Base-by-base conservation (phyloP, 2,329 filamentous ascomycete species). In the Colletotrichum tropicale region DNA sequence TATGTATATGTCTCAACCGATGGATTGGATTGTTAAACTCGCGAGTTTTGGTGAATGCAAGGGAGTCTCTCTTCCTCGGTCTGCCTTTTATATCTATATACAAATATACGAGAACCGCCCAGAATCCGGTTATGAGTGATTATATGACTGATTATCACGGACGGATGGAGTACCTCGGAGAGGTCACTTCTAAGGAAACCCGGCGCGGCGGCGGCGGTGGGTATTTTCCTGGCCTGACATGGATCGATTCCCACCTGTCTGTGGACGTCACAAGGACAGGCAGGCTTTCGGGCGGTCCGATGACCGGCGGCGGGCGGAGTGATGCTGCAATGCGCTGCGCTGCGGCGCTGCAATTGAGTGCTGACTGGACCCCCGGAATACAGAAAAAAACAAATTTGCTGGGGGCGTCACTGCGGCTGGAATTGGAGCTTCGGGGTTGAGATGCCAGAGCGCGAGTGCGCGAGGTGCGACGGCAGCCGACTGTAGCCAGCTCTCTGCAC, bases 401-500 rank as follows among this genome's bases (percentile, higher is more conserved):
- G 43, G 43, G 58, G 18, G 58, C 28, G 3, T 4, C 18, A 13
- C 12, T 15, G 26, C 15, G 58, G 18, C 61, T 28, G 30, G 62
- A 32, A 38, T 28, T 32, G 36, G n/a, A 21, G 43, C 43, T 30
- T 28, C 98, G 90, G 26, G 94, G 90, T 82, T 93, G 88, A 2
- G 92, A 91, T 0, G 92, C 92, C 13, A 87, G 85, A 0, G 89
- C 86, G 76, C 92, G 86, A 98, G 92, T 58, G 64, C 73, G 73
- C 64, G 69, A 73, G 55, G 12, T 32, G 43, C 43, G 65, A n/a
- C n/a, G 24, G 67, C 34, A 69, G 70, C 70, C 70, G 70, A 76
- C 64, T 76, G 58, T 74, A 76, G 70, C 70, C 74, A 76, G 58
- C 28, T 26, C 18, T 18, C n/a, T 48, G 43, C 43, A 8, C n/a